Evolutionary conservation across 1,284 basidiomycete species (phyloP), one percentile per base, ranked within the genome.

Genomic region (Cutaneotrichosporon arboriforme): DNA sequence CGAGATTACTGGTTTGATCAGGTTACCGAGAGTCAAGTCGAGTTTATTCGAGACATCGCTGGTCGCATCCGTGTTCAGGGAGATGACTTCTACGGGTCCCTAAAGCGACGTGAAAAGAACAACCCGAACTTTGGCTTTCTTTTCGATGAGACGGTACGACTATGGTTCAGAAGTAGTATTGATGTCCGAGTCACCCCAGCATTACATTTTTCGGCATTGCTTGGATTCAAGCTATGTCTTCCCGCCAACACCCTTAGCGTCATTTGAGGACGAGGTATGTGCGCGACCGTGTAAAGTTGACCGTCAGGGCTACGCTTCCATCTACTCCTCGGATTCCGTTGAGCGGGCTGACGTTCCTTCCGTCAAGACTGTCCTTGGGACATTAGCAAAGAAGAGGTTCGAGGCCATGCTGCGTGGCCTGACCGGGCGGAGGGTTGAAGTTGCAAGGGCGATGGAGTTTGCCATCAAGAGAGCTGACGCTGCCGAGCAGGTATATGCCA

Each of bases 401-500:
- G 87, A 91, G 72, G 84, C 84, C 0, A 91, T 97, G 85, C 79
- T 99, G 26, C 83, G 94, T 17, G 83, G 82, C 5, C 77, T 98
- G 63, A 86, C 84, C 13, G 90, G 90, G 3, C 86, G 87, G 61
- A 79, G 92, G 51, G 90, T 88, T 9, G 90, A 94, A 69, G 84
- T 98, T 37, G 96, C 90, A 18, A 81, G 90, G 18, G 90, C 88
- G 56, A 99, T 97, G 91, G 83, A 87, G 13, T 97, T 97, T 69
- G 90, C 91, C 53, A 78, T 98, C 44, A 90, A 93, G 69, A 90
- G 94, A 65, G 92, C 94, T 1, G 90, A 96, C 72, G 90, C 90
- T 8, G 90, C 91, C 15, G 84, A 87, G 54, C 90, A 94, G 78
- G 90, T 90, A 65, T 52, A 77, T n/a, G 26, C 14, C 9, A 26